Evolutionary conservation across 2,329 filamentous ascomycete species (phyloP).

Genomic region (Cordyceps javanica): DNA sequence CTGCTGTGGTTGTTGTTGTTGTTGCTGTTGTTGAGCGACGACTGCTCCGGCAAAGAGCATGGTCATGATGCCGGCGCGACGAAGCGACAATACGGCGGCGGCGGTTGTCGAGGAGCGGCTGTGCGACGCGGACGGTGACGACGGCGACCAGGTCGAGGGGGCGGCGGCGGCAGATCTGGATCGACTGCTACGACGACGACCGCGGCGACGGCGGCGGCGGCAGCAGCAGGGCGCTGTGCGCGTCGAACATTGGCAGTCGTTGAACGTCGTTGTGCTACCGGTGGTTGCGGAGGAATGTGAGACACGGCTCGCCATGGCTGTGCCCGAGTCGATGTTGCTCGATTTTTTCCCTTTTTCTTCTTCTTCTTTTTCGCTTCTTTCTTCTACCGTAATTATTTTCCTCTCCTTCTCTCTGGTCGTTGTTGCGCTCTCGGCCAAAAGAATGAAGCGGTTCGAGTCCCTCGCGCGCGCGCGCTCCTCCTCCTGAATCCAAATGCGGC

Average conservation of each 20-base stretch:
- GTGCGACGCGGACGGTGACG: background rate
- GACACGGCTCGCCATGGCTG: conserved; percentile 6
- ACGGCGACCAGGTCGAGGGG: background rate
- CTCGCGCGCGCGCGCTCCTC: too few relatives aligned
- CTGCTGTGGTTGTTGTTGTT: background rate
- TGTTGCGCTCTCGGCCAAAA: too few relatives aligned
- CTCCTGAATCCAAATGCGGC: too few relatives aligned
- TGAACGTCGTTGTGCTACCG: background rate
- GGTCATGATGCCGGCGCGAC: background rate
- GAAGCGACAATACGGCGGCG: conserved; percentile 1
- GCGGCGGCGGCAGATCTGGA: background rate
- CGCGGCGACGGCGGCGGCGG: background rate
- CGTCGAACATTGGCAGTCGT: background rate
- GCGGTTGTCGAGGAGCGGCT: background rate
- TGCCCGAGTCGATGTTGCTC: background rate
- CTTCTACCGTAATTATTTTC: too few relatives aligned
- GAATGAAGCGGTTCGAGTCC: too few relatives aligned
- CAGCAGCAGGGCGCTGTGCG: background rate
- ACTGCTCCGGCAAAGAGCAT: background rate
- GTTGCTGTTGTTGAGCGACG: background rate
- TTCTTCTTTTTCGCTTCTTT: too few relatives aligned
- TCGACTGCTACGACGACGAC: background rate
- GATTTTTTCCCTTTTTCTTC: background rate
- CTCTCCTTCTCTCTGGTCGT: too few relatives aligned
- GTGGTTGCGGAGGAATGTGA: background rate